Conservation (phyloP, 768 basidiomycete species). For the Tricholoma sp. region DNA sequence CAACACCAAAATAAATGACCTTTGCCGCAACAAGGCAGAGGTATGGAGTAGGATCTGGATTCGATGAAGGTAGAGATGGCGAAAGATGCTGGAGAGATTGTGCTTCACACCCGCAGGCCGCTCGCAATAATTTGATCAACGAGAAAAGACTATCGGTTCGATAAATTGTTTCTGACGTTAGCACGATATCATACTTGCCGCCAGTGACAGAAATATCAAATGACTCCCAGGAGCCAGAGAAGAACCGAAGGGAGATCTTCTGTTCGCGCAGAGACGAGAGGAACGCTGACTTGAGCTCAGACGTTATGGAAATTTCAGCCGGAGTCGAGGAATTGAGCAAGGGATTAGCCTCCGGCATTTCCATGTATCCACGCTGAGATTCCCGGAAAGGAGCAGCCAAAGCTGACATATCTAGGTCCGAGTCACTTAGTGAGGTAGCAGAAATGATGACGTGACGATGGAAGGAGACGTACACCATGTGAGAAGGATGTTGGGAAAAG, state of each 20-base stretch:
- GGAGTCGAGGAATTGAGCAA: conserved; percentile 1
- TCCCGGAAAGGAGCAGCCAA: conserved; percentile 50
- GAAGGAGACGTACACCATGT: conserved; percentile 65
- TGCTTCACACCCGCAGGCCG: conserved; percentile 25
- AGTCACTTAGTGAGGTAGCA: not conserved
- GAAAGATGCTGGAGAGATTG: conserved; percentile 2
- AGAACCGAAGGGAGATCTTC: conserved; percentile 65
- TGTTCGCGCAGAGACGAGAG: conserved; percentile 45
- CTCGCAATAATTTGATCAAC: conserved; percentile 49
- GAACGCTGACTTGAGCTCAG: conserved; percentile 63
- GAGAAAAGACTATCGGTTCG: conserved; percentile 54
- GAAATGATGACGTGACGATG: not conserved
- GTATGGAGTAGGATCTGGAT: conserved; percentile 8
- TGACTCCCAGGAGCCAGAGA: conserved; percentile 74
- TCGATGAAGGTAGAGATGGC: not conserved
- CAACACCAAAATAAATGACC: conserved; percentile 92
- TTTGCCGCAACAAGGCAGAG: conserved; percentile 85
- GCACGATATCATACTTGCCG: conserved; percentile 59
- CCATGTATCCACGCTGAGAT: conserved; percentile 16
- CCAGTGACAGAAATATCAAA: conserved; percentile 34
- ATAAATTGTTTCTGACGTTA: conserved; percentile 96
- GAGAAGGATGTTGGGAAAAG: conserved; percentile 72
- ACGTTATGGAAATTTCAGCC: conserved; percentile 57
- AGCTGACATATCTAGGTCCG: conserved; percentile 59
- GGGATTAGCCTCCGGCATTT: conserved; percentile 27